phyloP scores from a whole-genome alignment of 2,329 filamentous ascomycete species.

The Colletotrichum cuscutae region DNA sequence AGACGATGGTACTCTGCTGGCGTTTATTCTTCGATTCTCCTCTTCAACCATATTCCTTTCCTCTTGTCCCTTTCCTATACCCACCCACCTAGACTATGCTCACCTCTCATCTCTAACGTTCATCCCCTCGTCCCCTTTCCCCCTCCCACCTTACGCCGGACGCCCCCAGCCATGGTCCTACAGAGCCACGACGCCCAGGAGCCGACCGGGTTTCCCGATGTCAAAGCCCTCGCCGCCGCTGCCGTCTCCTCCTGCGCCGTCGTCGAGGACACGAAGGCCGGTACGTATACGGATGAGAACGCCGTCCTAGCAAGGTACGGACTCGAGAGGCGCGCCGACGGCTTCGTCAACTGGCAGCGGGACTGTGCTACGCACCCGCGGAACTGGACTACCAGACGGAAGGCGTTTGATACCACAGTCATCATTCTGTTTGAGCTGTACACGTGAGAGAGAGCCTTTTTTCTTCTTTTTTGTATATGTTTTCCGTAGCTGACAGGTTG shows the following conservation, averaged over 20 bases:
- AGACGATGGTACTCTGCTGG: neutral
- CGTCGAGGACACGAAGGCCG: neutral
- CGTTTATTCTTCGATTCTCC: neutral
- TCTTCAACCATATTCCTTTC: neutral
- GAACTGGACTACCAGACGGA: slow-evolving; percentile 37
- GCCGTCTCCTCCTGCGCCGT: neutral
- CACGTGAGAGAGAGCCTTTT: slow-evolving; percentile 27
- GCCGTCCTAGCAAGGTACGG: slow-evolving; percentile 14
- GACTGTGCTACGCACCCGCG: slow-evolving; percentile 29
- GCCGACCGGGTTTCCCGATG: no score
- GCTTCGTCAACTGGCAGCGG: slow-evolving; percentile 25
- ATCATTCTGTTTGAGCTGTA: slow-evolving; percentile 40
- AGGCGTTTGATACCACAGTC: slow-evolving; percentile 35
- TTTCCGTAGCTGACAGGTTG: neutral
- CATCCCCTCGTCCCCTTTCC: neutral
- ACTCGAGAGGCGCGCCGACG: slow-evolving; percentile 14
- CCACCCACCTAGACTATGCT: neutral
- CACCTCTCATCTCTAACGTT: neutral
- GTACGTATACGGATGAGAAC: neutral
- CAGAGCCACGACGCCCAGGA: neutral
- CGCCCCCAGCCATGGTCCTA: neutral
- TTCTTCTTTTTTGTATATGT: neutral
- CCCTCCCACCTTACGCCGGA: neutral
- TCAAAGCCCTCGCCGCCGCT: neutral
- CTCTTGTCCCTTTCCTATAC: neutral